phyloP scores from a whole-genome alignment of 2,329 filamentous ascomycete genomes.

The Alternaria burnsii region DNA sequence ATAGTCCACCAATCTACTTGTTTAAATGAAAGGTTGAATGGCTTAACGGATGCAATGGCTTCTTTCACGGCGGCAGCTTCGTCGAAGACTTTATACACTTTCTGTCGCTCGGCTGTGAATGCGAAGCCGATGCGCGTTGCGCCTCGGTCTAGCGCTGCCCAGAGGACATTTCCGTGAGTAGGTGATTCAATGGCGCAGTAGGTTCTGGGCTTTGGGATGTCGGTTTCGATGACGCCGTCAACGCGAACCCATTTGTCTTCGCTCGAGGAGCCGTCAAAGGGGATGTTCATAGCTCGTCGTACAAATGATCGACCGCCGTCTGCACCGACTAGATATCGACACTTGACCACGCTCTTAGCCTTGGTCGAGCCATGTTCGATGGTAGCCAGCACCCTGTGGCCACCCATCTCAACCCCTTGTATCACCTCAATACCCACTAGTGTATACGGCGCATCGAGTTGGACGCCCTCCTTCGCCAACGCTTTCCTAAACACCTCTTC shows the following conservation, averaged over 20 bases:
- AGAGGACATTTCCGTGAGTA: conserved; percentile 64
- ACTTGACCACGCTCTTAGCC: conserved; percentile 41
- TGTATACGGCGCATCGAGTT: conserved; percentile 49
- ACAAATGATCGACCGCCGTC: conserved; percentile 63
- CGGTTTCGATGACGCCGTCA: conserved; percentile 60
- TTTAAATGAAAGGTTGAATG: no score
- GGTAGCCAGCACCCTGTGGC: neutral
- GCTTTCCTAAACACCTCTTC: conserved; percentile 62
- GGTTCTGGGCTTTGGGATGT: conserved; percentile 58
- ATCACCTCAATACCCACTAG: conserved; percentile 53
- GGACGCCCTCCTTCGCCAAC: conserved; percentile 48
- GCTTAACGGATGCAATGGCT: conserved; percentile 47
- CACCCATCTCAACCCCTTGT: conserved; percentile 35
- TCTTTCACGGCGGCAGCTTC: conserved; percentile 51
- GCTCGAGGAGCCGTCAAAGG: conserved; percentile 60
- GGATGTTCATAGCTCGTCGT: conserved; percentile 56
- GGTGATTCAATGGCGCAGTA: conserved; percentile 61
- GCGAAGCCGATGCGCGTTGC: conserved; percentile 64
- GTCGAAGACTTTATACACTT: conserved; percentile 47
- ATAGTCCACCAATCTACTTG: conserved; percentile 54
- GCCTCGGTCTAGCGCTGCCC: conserved; percentile 63
- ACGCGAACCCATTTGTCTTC: conserved; percentile 65
- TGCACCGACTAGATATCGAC: conserved; percentile 61
- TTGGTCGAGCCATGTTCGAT: conserved; percentile 18
- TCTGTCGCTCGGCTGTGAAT: conserved; percentile 55